phyloP scores from a whole-genome alignment of 768 basidiomycete species.

The Tulasnella calospora region DNA sequence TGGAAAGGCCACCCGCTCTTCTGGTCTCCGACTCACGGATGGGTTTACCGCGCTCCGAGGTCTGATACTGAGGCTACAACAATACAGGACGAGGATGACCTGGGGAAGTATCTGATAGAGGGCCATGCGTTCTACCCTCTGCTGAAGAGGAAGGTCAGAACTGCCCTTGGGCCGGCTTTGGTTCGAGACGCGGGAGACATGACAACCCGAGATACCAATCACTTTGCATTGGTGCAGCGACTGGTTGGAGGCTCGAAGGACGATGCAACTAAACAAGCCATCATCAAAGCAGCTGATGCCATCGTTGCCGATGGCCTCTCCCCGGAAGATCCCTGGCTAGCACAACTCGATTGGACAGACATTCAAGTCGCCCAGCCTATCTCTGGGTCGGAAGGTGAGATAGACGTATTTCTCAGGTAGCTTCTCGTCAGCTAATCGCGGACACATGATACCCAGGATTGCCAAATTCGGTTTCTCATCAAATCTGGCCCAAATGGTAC shows the following conservation, averaged over 20 bases:
- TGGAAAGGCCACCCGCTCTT: slow-evolving; percentile 59
- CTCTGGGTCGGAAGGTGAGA: background rate
- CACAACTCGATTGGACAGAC: slow-evolving; percentile 18
- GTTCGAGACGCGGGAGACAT: background rate
- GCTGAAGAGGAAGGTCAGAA: slow-evolving; percentile 11
- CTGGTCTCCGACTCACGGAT: slow-evolving; percentile 53
- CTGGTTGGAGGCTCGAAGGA: slow-evolving; percentile 38
- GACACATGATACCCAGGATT: background rate
- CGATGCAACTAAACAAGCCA: slow-evolving; percentile 35
- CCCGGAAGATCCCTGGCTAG: slow-evolving; percentile 33
- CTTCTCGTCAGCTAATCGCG: background rate
- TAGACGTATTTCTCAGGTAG: background rate
- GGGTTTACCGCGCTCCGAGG: slow-evolving; percentile 41
- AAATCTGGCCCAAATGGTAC: slow-evolving; percentile 92
- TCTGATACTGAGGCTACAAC: background rate
- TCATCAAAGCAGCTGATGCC: slow-evolving; percentile 44
- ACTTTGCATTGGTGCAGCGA: background rate
- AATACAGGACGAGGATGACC: background rate
- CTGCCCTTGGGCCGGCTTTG: background rate
- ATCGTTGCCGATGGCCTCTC: slow-evolving; percentile 32
- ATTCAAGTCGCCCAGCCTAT: background rate
- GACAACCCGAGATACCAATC: background rate
- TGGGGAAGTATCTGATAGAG: background rate
- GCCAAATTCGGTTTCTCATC: slow-evolving; percentile 27
- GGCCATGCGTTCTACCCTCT: background rate